phyloP scores from a whole-genome alignment of 169 alveolate genomes.

The Cryptosporidium tyzzeri region DNA sequence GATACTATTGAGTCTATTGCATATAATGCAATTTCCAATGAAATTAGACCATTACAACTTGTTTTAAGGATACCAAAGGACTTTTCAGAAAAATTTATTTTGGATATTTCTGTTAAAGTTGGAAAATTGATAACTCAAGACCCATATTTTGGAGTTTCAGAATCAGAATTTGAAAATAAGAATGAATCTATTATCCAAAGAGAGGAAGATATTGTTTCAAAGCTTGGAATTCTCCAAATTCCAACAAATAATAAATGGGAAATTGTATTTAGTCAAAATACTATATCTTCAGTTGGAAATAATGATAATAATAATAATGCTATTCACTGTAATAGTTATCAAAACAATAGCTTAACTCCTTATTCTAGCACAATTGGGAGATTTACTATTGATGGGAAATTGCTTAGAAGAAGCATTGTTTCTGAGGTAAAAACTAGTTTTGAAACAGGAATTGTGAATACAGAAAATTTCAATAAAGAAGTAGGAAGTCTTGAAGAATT shows the following conservation, averaged over 20 bases:
- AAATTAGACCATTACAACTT: slow-evolving; percentile 32
- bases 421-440: not conserved
- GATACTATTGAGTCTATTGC: slow-evolving; percentile 3
- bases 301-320: not conserved
- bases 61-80: slow-evolving; percentile 25
- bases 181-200: not conserved
- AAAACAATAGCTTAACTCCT: not conserved
- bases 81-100: not conserved
- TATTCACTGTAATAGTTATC: not conserved
- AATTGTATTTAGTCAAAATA: not conserved
- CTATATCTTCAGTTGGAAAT: not conserved
- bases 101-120: slow-evolving; percentile 12
- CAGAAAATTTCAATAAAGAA: not conserved
- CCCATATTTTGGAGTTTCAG: not conserved
- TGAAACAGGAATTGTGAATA: not conserved
- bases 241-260: slow-evolving; percentile 6
- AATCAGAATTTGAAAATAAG: not conserved
- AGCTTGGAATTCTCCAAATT: slow-evolving; percentile 10
- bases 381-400: not conserved
- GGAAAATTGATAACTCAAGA: not conserved
- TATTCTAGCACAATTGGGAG: not conserved
- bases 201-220: slow-evolving; percentile 6
- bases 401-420: not conserved
- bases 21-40: slow-evolving; percentile 36
- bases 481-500: not conserved